These are phyloP conservation scores for Asterionellopsis glacialis DNA, from an alignment of 108 stramenopile genomes.

Conservation along the genomic window DNA sequence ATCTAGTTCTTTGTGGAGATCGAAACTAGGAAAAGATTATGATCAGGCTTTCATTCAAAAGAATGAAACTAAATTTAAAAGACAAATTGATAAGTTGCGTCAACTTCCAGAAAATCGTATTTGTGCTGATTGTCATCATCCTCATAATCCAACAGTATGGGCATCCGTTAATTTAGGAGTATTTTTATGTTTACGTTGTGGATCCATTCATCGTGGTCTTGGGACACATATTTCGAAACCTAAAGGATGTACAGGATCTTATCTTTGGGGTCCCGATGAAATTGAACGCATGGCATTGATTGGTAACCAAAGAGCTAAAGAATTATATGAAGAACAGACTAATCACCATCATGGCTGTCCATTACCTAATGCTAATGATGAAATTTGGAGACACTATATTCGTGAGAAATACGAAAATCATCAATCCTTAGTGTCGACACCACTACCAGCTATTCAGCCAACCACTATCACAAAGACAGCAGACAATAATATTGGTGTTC, in stretches of 20 bases:
- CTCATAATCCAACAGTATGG: slow-evolving; percentile 19
- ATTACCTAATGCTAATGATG: too few relatives aligned
- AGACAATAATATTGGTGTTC: too few relatives aligned
- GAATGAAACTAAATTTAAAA: slow-evolving; percentile 10
- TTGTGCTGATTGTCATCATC: slow-evolving; percentile 35
- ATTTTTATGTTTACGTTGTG: slow-evolving; percentile 71
- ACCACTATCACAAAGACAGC: too few relatives aligned
- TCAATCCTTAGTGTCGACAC: too few relatives aligned
- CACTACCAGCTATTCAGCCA: too few relatives aligned
- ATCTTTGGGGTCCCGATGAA: slow-evolving; percentile 29
- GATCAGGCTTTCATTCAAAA: slow-evolving; percentile 16
- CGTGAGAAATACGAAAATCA: too few relatives aligned
- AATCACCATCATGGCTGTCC: too few relatives aligned
- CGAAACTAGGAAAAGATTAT: slow-evolving; percentile 33
- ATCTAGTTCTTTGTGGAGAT: slow-evolving; percentile 29
- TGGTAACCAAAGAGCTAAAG: slow-evolving; percentile 20
- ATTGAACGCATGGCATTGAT: slow-evolving; percentile 21
- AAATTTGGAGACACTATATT: too few relatives aligned
- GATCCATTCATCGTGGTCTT: slow-evolving; percentile 68
- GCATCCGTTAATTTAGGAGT: slow-evolving; percentile 51
- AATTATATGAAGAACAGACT: slow-evolving; percentile 6
- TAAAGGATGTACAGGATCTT: slow-evolving; percentile 35
- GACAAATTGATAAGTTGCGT: slow-evolving; percentile 18
- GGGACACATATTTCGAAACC: slow-evolving; percentile 74
- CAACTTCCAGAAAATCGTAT: slow-evolving; percentile 20